These are phyloP conservation scores for Aspergillus pseudoterreus DNA, from an alignment of 2,329 filamentous ascomycete genomes.

Conservation along the genomic window DNA sequence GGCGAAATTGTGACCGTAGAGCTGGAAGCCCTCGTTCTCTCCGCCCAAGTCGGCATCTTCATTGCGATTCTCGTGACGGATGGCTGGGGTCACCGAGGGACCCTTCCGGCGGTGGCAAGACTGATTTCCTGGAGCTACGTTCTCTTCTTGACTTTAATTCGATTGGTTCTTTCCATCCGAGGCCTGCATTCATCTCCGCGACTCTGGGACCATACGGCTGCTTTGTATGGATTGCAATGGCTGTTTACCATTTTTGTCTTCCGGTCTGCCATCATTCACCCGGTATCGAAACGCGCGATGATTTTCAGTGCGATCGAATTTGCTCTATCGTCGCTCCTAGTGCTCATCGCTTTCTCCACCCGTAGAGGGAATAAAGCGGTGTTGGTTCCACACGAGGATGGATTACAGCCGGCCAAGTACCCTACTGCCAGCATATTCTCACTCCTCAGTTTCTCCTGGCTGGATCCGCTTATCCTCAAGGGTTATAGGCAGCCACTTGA, in stretches of 20 bases:
- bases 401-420: slow-evolving; percentile 80
- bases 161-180: slow-evolving; percentile 61
- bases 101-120: slow-evolving; percentile 60
- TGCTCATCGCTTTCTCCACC: slow-evolving; percentile 72
- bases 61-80: slow-evolving; percentile 59
- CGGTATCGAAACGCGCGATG: slow-evolving; percentile 60
- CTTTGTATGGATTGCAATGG: slow-evolving; percentile 81
- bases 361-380: slow-evolving; percentile 91
- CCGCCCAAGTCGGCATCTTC: slow-evolving; percentile 68
- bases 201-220: slow-evolving; percentile 89
- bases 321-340: slow-evolving; percentile 67
- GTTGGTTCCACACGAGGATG: slow-evolving; percentile 81
- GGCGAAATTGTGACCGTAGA: slow-evolving; percentile 68
- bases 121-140: slow-evolving; percentile 79
- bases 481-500: slow-evolving; percentile 84
- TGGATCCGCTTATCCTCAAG: slow-evolving; percentile 82
- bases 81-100: slow-evolving; percentile 57
- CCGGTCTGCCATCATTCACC: slow-evolving; percentile 79
- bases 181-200: slow-evolving; percentile 65
- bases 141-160: slow-evolving; percentile 66
- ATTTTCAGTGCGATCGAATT: slow-evolving; percentile 71
- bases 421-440: slow-evolving; percentile 86
- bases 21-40: slow-evolving; percentile 71
- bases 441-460: slow-evolving; percentile 82
- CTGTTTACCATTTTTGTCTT: slow-evolving; percentile 71